Base-by-base conservation (phyloP, 1,284 basidiomycete genomes). In the Inonotus obliquus region DNA sequence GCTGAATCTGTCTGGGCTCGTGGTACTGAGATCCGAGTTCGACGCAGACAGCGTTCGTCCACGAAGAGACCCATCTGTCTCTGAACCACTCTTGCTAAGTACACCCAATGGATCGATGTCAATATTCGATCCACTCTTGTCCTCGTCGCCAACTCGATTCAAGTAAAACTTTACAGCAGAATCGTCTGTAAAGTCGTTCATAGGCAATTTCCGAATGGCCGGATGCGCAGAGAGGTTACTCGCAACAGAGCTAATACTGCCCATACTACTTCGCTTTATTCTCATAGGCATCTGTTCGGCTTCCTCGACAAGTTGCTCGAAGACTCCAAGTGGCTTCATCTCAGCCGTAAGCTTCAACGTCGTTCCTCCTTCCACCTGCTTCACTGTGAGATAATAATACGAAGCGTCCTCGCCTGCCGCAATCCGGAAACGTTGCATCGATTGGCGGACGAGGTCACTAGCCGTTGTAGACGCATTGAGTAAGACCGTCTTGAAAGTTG, bases 171-270 rank as follows among this genome's bases (percentile, higher is more conserved):
- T 98, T 75, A 98, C 96, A 0, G 90, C 88, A 10, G 94, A 94
- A 70, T 98, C 96, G 66, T 99, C 96, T 58, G 92, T 93, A 71
- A 96, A 99, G 72, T 98, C 96, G 68, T 94, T 96, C 92, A 96
- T 94, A 37, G 91, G 86, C 38, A 98, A 76, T 68, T 92, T 91
- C 68, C 87, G 88, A 74, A 98, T 98, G 17, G 96, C 94, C 10
- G 96, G 95, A 70, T 97, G 92, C 80, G 92, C 87, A 7, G 90
- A 93, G 29, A 98, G 78, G 69, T 96, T 96, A 69, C 92, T 96
- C 39, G 88, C 81, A 29, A 99, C 81, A 6, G 94, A 96, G 67
- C 88, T 94, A 69, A 99, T 96, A 69, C 93, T 96, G 38, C 94
- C 92, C 60, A 98, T 86, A 64, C 91, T 94, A 64, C 92, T 95